Evolutionary conservation across 257 asterid species (phyloP), one percentile per base, ranked within the genome.

Genomic region (Mitragyna speciosa): DNA sequence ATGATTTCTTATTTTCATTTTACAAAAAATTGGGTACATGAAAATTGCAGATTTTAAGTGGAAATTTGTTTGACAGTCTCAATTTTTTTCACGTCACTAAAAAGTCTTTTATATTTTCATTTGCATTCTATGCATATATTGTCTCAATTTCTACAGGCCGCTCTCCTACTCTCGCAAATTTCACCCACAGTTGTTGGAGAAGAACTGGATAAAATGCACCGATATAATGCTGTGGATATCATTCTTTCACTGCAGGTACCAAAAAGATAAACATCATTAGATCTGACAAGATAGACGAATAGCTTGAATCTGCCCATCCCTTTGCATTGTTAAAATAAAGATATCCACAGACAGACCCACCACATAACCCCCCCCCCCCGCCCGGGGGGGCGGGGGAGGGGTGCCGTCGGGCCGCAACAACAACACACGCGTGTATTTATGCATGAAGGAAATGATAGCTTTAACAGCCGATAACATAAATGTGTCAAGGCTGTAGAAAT

Each of bases 201-300:
- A 49, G 47, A 83, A 58, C 76, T 85, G 1, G 86, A 82, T 26
- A 65, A 69, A 26, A 80, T 70, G 30, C 49, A 84, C 7, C 64
- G 86, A 16, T 86, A 80, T 24, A 85, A 85, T 73, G 90, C 91
- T 49, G 89, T 89, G 0, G 82, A 87, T 79, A 79, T 88, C 24
- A 67, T 87, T 47, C 78, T 88, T 22, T 86, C 90, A 56, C 68
- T 88, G 12, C 91, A 84, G 84, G 91, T 87, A 64, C 39, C 39
- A 15, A 10, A 64, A 64, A 3, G 39, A 64, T 1, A 26, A 26
- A 64, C 6, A 26, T 28, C 10, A 10, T 26, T 64, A 26, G 39
- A 26, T 26, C 28, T 64, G 69, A 64, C 71, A 82, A n/a, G n/a
- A n/a, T n/a, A 45, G 24, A 64, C 30, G 64, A 7, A 41, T 49